Evolutionary conservation across 805 yeast genomes (phyloP), one percentile per base, ranked within the genome.

Genomic region (Lipomyces anomalus): DNA sequence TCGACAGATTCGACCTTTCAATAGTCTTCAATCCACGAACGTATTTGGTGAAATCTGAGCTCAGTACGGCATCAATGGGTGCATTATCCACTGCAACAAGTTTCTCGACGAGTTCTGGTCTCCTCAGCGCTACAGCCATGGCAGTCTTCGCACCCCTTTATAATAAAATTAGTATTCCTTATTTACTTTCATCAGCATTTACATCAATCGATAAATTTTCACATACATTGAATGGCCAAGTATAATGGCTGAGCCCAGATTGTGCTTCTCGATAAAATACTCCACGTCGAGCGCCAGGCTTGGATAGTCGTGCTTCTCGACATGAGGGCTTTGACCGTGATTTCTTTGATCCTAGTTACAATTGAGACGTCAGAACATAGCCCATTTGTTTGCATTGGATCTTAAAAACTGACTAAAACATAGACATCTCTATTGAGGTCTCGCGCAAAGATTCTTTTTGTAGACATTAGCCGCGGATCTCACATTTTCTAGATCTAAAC

Each of bases 101-200:
- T 66, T 79, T 71, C 11, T 75, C 69, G 4, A 80, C 79, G 7
- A 80, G 55, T 0, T 76, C 74, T 0, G 89, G 90, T n/a, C 54
- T 40, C 41, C 87, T 69, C 47, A 92, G 67, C 0, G 86, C 81
- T 4, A 84, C 69, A 0, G 92, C 88, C 97, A 90, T 89, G 4
- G 82, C 96, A 0, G 90, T 75, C 59, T 90, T 89, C 3, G 95
- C 98, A 4, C 98, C 98, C n/a, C n/a, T n/a, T n/a, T n/a, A n/a
- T n/a, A 92, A 85, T 82, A 0, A 4, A 17, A n/a, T 39, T n/a
- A 18, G n/a, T 34, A 3, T 22, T 24, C 16, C 4, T 24, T 36
- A 7, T 9, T 11, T 20, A 5, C 13, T 21, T 16, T n/a, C 20
- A 17, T 21, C n/a, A 2, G 3, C 13, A 33, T 2, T 18, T 28